phyloP scores from a whole-genome alignment of 352 stramenopile species.

The Phytophthora meadii region DNA sequence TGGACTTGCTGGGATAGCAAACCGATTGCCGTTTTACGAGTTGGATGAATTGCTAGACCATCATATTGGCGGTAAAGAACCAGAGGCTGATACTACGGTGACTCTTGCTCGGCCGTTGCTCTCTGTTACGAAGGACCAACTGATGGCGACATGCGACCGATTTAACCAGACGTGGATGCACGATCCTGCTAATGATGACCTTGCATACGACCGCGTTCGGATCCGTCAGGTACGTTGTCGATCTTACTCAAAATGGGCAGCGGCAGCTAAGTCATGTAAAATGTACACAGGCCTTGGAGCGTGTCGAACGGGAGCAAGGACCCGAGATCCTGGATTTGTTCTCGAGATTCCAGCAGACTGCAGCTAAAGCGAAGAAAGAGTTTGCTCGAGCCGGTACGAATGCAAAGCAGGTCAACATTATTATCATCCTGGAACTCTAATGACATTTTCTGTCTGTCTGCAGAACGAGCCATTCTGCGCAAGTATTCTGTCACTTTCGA shows the following conservation, averaged over 20 bases:
- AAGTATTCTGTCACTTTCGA: conserved; percentile 48
- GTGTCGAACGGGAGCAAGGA: conserved; percentile 50
- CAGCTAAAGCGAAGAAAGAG: conserved; percentile 57
- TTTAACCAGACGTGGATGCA: conserved; percentile 84
- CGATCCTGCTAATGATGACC: conserved; percentile 83
- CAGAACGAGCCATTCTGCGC: conserved; percentile 58
- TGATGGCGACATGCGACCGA: conserved; percentile 74
- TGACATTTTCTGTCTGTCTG: conserved; percentile 5
- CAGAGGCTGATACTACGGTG: conserved; percentile 18
- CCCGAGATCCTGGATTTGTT: conserved; percentile 50
- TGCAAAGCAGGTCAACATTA: neutral
- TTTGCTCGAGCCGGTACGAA: conserved; percentile 49
- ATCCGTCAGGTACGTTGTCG: conserved; percentile 70
- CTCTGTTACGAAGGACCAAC: conserved; percentile 55
- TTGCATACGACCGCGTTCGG: conserved; percentile 80
- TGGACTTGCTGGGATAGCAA: conserved; percentile 72
- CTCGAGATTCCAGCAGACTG: conserved; percentile 52
- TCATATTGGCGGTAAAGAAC: neutral
- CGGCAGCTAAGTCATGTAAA: neutral
- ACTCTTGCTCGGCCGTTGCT: conserved; percentile 71
- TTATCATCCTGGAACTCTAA: conserved; percentile 8
- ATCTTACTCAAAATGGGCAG: too few species aligned
- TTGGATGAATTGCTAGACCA: conserved; percentile 4
- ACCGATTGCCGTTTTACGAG: conserved; percentile 36
- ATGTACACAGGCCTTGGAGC: conserved; percentile 51